Conservation (phyloP, 306 rosid genomes). For the Casuarina glauca region DNA sequence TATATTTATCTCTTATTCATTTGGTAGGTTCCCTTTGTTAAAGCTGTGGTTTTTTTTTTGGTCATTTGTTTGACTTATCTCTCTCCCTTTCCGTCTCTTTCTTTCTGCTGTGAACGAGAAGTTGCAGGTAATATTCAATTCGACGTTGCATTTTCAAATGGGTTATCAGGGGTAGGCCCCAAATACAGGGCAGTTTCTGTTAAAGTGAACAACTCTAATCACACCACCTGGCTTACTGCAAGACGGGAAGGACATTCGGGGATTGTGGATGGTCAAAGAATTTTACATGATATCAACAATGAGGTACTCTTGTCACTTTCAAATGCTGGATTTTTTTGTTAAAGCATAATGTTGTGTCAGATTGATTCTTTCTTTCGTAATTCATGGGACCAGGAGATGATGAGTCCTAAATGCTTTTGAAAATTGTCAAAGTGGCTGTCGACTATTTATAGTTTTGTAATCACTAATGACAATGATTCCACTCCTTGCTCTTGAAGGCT, state of each 20-base stretch:
- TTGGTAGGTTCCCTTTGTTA: no score
- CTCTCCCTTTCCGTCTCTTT: background rate
- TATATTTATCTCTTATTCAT: background rate
- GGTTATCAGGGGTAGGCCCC: constrained; percentile 57
- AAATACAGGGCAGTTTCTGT: constrained; percentile 62
- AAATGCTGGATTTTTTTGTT: background rate
- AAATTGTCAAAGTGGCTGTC: no score
- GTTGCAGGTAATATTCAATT: constrained; percentile 55
- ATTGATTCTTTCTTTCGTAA: constrained; percentile 10
- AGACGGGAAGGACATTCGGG: constrained; percentile 60
- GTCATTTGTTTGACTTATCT: background rate
- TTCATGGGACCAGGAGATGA: constrained; percentile 24
- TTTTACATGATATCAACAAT: constrained; percentile 48
- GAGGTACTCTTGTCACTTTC: constrained; percentile 36
- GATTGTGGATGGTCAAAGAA: constrained; percentile 61
- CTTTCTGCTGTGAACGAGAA: constrained; percentile 17
- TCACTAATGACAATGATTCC: no score
- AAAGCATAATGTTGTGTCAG: background rate
- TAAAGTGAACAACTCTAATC: constrained; percentile 27
- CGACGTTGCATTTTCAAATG: constrained; percentile 61
- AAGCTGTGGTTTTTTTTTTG: background rate
- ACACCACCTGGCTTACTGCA: constrained; percentile 67
- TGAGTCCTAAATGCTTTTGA: constrained; percentile 4
- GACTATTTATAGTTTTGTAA: no score
- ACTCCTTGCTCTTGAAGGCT: no score